Conservation (phyloP, 2,329 filamentous ascomycete genomes). For the Colletotrichum sp. region DNA sequence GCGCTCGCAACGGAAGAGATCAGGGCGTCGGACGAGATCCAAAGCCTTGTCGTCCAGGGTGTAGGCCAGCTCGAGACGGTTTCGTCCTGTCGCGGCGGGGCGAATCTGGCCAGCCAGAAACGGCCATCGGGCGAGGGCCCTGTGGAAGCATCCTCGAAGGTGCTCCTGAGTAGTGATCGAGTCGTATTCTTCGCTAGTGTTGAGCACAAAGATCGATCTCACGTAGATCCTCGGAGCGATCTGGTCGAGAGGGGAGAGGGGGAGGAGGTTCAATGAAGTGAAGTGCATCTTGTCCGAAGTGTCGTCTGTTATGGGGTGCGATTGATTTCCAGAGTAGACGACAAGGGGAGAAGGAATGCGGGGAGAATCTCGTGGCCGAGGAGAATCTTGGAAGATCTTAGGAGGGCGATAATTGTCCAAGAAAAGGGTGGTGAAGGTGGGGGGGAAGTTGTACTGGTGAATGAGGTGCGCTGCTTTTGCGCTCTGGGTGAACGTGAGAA, state of each 20-base stretch:
- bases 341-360: neutral
- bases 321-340: neutral
- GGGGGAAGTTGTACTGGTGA: neutral
- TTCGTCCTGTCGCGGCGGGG: neutral
- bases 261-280: neutral
- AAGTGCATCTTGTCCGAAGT: neutral
- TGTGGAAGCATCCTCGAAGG: neutral
- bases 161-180: neutral
- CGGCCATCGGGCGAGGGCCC: neutral
- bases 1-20: neutral
- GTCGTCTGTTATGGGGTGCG: accelerated
- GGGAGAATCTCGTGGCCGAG: neutral
- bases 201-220: neutral
- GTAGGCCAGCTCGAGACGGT: slow-evolving; percentile 3
- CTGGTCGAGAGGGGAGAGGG: neutral
- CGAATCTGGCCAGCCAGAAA: slow-evolving; percentile 4
- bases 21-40: neutral
- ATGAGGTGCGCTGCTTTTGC: neutral
- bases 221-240: slow-evolving; percentile 15
- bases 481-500: neutral
- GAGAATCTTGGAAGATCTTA: neutral
- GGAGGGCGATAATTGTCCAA: neutral
- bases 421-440: neutral
- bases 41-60: neutral
- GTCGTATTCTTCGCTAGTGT: neutral